Conservation (phyloP, 768 basidiomycete species). For the Leccinum rimulosum region DNA sequence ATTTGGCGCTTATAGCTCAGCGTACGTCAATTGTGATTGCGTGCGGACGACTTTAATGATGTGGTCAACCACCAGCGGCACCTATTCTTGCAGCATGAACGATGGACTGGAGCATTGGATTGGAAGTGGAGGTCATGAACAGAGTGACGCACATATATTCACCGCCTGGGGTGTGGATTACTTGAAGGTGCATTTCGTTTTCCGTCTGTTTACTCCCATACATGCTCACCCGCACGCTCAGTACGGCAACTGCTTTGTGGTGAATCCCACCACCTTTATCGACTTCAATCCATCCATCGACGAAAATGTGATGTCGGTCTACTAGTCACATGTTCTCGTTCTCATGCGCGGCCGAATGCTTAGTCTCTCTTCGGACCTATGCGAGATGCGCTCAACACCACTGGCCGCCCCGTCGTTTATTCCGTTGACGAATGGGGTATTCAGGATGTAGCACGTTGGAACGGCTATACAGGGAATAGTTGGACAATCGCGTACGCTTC, state of each 20-base stretch:
- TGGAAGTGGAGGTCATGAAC: conserved; percentile 11
- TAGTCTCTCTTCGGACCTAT: conserved; percentile 2
- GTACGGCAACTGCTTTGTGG: conserved; percentile 12
- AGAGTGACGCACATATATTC: conserved; percentile 6
- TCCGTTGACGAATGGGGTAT: conserved; percentile 51
- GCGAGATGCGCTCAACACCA: conserved; percentile 7
- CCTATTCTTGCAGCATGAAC: conserved; percentile 2
- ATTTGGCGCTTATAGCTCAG: conserved; percentile 11
- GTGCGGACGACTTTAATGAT: not conserved
- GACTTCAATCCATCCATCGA: conserved; percentile 2
- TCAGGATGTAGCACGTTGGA: conserved; percentile 52
- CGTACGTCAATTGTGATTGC: conserved; percentile 3
- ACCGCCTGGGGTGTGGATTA: conserved; percentile 8
- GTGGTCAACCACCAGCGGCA: not conserved
- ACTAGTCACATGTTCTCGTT: not conserved
- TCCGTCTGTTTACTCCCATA: not conserved
- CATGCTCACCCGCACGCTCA: not conserved
- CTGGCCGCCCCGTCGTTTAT: conserved; percentile 36
- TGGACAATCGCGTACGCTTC: conserved; percentile 38
- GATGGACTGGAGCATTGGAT: not conserved
- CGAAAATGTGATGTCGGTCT: not conserved
- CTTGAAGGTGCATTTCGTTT: conserved; percentile 8
- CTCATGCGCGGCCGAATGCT: not conserved
- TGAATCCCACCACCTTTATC: not conserved
- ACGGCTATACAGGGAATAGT: conserved; percentile 44